Evolutionary conservation across 169 alveolate genomes (phyloP), one percentile per base, ranked within the genome.

Genomic region (Plasmodium coatneyi): DNA sequence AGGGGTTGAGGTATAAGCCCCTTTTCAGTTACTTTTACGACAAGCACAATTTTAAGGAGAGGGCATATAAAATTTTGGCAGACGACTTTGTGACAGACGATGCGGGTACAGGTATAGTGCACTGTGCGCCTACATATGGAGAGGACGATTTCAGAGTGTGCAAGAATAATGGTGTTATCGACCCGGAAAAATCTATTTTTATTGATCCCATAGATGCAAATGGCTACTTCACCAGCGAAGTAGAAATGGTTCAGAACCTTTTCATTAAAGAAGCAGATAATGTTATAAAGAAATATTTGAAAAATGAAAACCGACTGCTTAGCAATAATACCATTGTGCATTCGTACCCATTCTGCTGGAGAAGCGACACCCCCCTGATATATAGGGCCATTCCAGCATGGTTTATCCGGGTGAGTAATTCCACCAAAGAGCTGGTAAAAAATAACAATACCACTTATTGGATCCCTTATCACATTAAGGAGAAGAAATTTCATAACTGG

Each of bases 341-440:
- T 96, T 97, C 99, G 34, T 99, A 99, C 95, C 99, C 99, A 1
- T 98, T 96, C 95, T 99, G 99, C 96, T 99, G 99, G 99, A 97
- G 99, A 84, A 98, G 99, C 30, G 99, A 99, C 86, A 99, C 99
- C 19, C 99, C 99, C 12, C 96, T 99, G 60, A 98, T 99, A 22
- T 99, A 99, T 96, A 97, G 99, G 84, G 99, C 99, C 12, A 98
- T 99, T 49, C 98, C 98, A 54, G 98, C 99, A 80, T 99, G 99
- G 99, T 99, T 99, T 96, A 98, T 99, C 80, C 98, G 98, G 90
- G 99, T 99, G 3, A 99, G 98, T 87, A 98, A 97, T 52, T 95
- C 98, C 72, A 98, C 99, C 80, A 99, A 98, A 79, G 96, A 97
- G 60, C 96, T 99, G 30, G 94, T 99, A 49, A 92, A 92, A 25